Conservation (phyloP, 2,329 filamentous ascomycete genomes). For the Laburnicola sp. region DNA sequence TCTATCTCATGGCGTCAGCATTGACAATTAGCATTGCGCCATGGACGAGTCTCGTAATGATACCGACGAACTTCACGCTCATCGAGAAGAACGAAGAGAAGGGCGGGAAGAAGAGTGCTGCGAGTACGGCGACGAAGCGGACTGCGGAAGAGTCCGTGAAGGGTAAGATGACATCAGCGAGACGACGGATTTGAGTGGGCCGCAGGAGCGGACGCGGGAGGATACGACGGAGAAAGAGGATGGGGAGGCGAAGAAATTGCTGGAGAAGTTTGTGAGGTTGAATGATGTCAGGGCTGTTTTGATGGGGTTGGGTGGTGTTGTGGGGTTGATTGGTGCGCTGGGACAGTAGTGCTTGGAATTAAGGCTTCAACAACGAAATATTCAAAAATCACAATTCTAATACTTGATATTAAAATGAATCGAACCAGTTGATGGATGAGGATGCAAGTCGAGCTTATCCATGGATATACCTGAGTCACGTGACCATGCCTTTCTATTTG, state of each 20-base stretch:
- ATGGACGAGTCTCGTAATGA: conserved; percentile 21
- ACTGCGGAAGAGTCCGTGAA: conserved; percentile 25
- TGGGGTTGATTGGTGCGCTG: conserved; percentile 27
- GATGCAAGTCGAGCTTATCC: no score
- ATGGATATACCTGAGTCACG: no score
- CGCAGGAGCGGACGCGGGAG: conserved; percentile 21
- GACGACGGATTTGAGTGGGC: conserved; percentile 32
- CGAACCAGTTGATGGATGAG: no score
- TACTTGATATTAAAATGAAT: no score
- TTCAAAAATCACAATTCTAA: no score
- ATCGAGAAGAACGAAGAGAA: conserved; percentile 30
- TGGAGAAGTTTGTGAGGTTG: conserved; percentile 26
- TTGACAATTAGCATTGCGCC: conserved; percentile 28
- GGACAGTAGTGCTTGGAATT: neutral
- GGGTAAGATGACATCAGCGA: conserved; percentile 29
- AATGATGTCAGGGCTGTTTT: conserved; percentile 28
- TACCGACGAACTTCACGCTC: conserved; percentile 28
- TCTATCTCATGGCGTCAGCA: conserved; percentile 16
- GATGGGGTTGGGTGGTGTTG: conserved; percentile 30
- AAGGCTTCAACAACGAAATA: no score
- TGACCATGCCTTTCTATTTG: no score
- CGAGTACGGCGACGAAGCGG: conserved; percentile 9
- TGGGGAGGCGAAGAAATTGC: conserved; percentile 20
- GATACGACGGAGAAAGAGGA: conserved; percentile 21
- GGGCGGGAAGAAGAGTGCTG: conserved; percentile 18